Conservation (phyloP, 2,329 filamentous ascomycete species). For the Aspergillus sp. region DNA sequence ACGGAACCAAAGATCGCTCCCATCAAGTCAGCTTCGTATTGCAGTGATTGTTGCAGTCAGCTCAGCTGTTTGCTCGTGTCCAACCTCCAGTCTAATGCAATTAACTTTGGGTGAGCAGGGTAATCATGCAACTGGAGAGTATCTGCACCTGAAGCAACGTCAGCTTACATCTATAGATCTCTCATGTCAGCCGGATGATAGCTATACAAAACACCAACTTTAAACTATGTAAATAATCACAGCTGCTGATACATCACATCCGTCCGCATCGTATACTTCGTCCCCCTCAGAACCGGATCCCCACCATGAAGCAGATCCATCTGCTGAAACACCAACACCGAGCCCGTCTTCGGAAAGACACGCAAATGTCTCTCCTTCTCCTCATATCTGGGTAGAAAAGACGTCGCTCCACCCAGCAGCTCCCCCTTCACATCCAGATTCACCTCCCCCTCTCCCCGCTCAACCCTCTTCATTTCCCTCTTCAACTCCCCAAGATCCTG, state of each 20-base stretch:
- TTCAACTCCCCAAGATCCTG: slow-evolving; percentile 34
- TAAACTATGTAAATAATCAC: no score
- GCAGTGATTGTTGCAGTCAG: neutral
- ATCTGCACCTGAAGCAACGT: neutral
- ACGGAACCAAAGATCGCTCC: neutral
- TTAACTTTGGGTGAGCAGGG: neutral
- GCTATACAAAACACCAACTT: no score
- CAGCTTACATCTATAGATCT: neutral
- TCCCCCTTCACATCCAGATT: slow-evolving; percentile 31
- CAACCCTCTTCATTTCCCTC: slow-evolving; percentile 21
- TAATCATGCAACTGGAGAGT: neutral
- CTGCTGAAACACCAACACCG: slow-evolving; percentile 60
- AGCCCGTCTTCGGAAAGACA: slow-evolving; percentile 53
- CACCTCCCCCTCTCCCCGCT: slow-evolving; percentile 17
- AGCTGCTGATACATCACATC: slow-evolving; percentile 54
- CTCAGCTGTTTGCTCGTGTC: neutral
- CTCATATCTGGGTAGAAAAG: slow-evolving; percentile 46
- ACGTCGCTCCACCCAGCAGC: slow-evolving; percentile 58
- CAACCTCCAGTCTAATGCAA: neutral
- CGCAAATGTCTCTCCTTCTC: slow-evolving; percentile 37
- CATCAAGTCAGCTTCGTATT: neutral
- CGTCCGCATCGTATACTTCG: slow-evolving; percentile 58
- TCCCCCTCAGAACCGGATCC: slow-evolving; percentile 55
- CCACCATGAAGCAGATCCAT: slow-evolving; percentile 54
- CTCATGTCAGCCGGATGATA: neutral